Evolutionary conservation across 306 rosid species (phyloP).

Genomic region (Sicyos baderoa): DNA sequence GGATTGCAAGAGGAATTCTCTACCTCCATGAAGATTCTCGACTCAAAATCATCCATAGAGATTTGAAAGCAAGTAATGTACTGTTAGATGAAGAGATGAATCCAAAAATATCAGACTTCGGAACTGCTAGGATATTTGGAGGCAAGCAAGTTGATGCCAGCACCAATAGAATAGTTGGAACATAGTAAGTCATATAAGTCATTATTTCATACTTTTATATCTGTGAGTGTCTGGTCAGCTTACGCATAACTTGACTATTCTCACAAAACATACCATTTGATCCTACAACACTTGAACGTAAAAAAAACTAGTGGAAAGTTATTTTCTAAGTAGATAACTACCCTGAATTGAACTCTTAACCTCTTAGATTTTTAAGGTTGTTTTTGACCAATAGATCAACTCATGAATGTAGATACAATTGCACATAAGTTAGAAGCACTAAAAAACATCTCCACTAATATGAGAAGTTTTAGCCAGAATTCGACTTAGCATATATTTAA

Average conservation of each 20-base stretch:
- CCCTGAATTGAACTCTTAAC: no score
- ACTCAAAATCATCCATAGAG: conserved; percentile 12
- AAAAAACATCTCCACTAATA: neutral
- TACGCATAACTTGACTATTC: no score
- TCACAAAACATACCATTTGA: no score
- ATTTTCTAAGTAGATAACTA: no score
- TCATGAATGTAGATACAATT: neutral
- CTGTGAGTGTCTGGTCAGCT: no score
- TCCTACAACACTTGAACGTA: no score
- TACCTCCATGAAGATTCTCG: conserved; percentile 35
- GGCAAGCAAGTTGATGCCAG: conserved; percentile 32
- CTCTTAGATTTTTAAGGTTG: no score
- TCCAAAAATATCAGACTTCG: conserved; percentile 30
- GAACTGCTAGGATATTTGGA: conserved; percentile 31
- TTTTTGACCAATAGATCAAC: no score
- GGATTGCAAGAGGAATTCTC: conserved; percentile 30
- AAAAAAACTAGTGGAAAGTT: no score
- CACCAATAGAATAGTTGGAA: conserved; percentile 42
- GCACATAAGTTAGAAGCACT: neutral
- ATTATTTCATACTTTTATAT: no score
- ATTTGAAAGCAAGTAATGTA: conserved; percentile 11
- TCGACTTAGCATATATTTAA: no score
- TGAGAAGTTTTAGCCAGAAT: neutral
- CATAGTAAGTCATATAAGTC: conserved; percentile 31
- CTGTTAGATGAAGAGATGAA: conserved; percentile 30